Conservation (phyloP, 2,329 filamentous ascomycete species). For the Phaeomoniella chlamydospora region DNA sequence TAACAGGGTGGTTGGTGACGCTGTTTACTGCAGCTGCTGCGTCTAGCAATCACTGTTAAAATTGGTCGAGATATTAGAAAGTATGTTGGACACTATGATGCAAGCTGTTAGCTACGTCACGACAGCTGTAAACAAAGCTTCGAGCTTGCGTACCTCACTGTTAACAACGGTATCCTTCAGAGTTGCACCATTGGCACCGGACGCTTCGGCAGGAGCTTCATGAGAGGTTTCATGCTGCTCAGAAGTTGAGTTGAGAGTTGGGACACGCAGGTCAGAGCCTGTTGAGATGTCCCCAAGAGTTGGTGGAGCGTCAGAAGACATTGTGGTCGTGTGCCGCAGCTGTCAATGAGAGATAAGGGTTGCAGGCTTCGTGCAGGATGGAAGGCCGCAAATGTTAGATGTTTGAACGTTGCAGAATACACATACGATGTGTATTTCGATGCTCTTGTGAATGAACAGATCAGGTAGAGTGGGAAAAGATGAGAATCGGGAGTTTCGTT, state of each 20-base stretch:
- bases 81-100: not conserved
- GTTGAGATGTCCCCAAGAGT: not conserved
- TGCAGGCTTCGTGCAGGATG: too few relatives aligned
- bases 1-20: conserved; percentile 32
- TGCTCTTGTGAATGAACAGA: too few relatives aligned
- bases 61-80: not conserved
- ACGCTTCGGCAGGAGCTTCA: not conserved
- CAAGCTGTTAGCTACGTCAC: not conserved
- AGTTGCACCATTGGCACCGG: conserved; percentile 4
- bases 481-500: too few relatives aligned
- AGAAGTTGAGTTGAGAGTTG: not conserved
- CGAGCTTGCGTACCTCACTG: conserved; percentile 2
- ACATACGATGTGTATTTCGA: too few relatives aligned
- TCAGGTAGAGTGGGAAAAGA: too few relatives aligned
- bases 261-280: not conserved
- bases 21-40: conserved; percentile 32
- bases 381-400: too few relatives aligned
- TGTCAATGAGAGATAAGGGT: too few relatives aligned
- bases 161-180: conserved; percentile 8
- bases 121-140: not conserved
- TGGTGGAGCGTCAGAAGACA: not conserved
- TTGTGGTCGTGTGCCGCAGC: not conserved
- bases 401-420: too few relatives aligned
- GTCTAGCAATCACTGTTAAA: conserved; percentile 19
- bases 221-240: not conserved